phyloP scores from a whole-genome alignment of 1,139 yeast genomes.

The Yamadazyma atlantica region DNA sequence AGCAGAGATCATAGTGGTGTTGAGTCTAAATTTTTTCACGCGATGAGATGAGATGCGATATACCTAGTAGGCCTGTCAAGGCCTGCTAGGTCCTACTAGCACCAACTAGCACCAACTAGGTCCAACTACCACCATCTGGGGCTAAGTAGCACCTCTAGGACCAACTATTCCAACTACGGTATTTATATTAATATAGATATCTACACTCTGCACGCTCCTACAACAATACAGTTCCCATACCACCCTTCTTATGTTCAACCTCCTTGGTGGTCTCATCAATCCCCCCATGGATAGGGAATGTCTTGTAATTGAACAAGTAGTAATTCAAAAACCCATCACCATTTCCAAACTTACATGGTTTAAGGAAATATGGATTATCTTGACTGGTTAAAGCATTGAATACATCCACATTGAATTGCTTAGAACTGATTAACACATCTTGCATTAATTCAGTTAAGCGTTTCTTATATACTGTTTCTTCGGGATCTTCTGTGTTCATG shows the following conservation, averaged over 20 bases:
- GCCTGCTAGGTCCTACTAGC: no score
- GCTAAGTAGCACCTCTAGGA: no score
- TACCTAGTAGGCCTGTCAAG: no score
- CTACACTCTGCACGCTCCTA: slow-evolving; percentile 31
- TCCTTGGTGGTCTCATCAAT: slow-evolving; percentile 53
- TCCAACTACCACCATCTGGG: no score
- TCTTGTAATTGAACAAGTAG: slow-evolving; percentile 85
- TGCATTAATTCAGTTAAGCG: slow-evolving; percentile 62
- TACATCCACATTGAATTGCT: slow-evolving; percentile 72
- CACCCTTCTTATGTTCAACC: slow-evolving; percentile 61
- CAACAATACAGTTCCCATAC: slow-evolving; percentile 86
- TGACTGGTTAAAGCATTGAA: slow-evolving; percentile 90
- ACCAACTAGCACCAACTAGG: no score
- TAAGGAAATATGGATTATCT: slow-evolving; percentile 81
- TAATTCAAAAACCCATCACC: slow-evolving; percentile 94
- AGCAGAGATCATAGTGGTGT: slow-evolving; percentile 72
- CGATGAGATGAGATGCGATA: slow-evolving; percentile 4
- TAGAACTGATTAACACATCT: slow-evolving; percentile 79
- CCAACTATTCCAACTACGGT: no score
- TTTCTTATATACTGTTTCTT: slow-evolving; percentile 40
- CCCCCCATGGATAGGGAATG: slow-evolving; percentile 82
- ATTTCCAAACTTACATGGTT: slow-evolving; percentile 81
- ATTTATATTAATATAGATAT: no score
- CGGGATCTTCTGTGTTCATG: slow-evolving; percentile 28
- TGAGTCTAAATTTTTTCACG: slow-evolving; percentile 6